phyloP scores from a whole-genome alignment of 768 basidiomycete species.

The Boletus fagicola region DNA sequence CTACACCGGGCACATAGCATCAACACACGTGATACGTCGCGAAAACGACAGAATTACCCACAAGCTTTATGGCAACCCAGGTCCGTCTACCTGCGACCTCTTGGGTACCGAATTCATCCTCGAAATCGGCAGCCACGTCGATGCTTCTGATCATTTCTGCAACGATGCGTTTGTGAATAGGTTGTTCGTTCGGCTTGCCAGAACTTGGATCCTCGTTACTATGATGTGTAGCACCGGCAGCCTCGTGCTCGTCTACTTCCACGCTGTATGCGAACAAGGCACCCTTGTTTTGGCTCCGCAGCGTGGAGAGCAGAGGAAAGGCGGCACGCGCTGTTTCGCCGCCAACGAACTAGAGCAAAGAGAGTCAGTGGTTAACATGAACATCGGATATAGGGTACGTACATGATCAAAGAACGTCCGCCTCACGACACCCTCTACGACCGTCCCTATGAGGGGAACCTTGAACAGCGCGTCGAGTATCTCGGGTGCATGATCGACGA shows the following conservation, averaged over 20 bases:
- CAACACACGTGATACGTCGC: background rate
- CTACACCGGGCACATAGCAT: conserved; percentile 32
- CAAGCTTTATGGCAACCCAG: conserved; percentile 86
- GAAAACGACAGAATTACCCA: conserved; percentile 32
- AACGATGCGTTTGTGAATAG: conserved; percentile 60
- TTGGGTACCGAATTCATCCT: conserved; percentile 43
- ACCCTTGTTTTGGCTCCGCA: conserved; percentile 71
- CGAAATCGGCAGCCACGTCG: conserved; percentile 79
- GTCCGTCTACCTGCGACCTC: conserved; percentile 49
- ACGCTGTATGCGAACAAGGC: conserved; percentile 81
- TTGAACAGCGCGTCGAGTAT: conserved; percentile 53
- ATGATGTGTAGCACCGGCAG: conserved; percentile 30
- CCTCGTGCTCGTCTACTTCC: conserved; percentile 69
- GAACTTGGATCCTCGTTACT: conserved; percentile 1
- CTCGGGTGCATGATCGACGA: conserved; percentile 74
- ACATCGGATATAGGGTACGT: conserved; percentile 9
- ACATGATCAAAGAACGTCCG: conserved; percentile 87
- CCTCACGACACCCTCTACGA: conserved; percentile 70
- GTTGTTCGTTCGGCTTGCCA: conserved; percentile 18
- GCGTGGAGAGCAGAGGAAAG: conserved; percentile 56
- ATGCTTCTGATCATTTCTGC: conserved; percentile 76
- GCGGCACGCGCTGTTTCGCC: conserved; percentile 76
- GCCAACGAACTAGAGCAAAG: conserved; percentile 71
- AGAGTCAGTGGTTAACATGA: background rate
- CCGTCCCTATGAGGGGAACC: conserved; percentile 52